A percentile compares a stretch with the other conserved stretches of the same genome.
These are phyloP conservation scores for Arthromyces matolae DNA, from an alignment of 768 basidiomycete species.

Conservation along the genomic window DNA sequence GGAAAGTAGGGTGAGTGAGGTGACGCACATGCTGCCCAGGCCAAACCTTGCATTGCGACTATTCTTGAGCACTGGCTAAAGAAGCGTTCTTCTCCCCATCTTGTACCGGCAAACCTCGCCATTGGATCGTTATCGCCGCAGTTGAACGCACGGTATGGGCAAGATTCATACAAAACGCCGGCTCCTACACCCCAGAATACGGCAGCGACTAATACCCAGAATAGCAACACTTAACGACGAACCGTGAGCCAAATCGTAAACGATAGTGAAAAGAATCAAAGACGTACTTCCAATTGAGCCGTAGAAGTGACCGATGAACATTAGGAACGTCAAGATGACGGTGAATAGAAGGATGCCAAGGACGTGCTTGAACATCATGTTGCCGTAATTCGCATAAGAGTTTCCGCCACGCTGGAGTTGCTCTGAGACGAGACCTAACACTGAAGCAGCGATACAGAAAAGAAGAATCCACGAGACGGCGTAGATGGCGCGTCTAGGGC, in stretches of 20 bases:
- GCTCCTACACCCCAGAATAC: constrained; percentile 13
- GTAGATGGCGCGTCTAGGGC: constrained; percentile 1
- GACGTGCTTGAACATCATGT: constrained; percentile 14
- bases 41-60: constrained; percentile 13
- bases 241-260: too few relatives aligned
- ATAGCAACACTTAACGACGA: constrained; percentile 5
- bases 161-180: constrained; percentile 9
- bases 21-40: constrained; percentile 12
- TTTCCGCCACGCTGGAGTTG: constrained; percentile 12
- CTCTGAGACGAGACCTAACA: constrained; percentile 8
- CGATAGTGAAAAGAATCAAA: not conserved
- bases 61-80: constrained; percentile 15
- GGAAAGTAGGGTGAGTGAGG: too few relatives aligned
- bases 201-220: constrained; percentile 10
- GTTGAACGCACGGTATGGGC: constrained; percentile 11
- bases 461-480: constrained; percentile 1
- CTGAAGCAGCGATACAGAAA: not conserved
- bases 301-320: constrained; percentile 13
- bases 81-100: constrained; percentile 10
- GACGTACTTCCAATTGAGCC: constrained; percentile 3
- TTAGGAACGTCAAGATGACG: constrained; percentile 7
- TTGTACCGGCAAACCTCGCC: constrained; percentile 4
- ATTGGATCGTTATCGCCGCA: constrained; percentile 1
- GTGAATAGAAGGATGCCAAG: constrained; percentile 12
- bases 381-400: constrained; percentile 8